Evolutionary conservation across 306 rosid genomes (phyloP), one percentile per base, ranked within the genome.

Genomic region (Cucurbita ficifolia): DNA sequence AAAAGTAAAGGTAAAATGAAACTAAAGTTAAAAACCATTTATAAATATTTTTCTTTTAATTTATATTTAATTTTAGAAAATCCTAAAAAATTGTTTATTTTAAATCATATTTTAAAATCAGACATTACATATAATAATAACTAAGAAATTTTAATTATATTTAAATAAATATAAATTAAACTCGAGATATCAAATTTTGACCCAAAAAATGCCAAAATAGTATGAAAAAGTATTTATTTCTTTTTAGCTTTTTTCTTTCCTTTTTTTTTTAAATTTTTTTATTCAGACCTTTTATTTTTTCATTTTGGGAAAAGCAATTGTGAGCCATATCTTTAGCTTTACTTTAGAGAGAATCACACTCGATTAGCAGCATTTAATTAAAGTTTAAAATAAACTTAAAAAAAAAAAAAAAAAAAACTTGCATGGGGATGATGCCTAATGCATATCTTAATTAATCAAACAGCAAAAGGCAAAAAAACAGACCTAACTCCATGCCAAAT

Each of bases 301-400:
- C 1, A 40, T 40, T 63, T n/a, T 40, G 16, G 4, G 22, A 40
- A 52, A 63, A 63, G 35, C 35, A 63, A 63, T 18, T 63, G 70
- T 40, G 51, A 63, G 42, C 70, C 16, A 40, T 63, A 63, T 63
- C 70, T 63, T 40, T 40, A 40, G 70, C 70, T 63, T 63, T 63
- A 40, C 70, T 63, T 63, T 18, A 63, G 70, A 63, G 51, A n/a
- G 51, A 50, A 61, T 61, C 69, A 61, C 46, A 61, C 45, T 61
- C 29, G 38, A 59, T 61, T 61, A 17, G 21, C 22, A 38, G 11
- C 69, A 60, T 57, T 24, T 60, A 62, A 62, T 24, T 60, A 62
- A 62, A 38, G 70, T n/a, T 60, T 6, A 14, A 24, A 56, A 11
- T 19, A 13, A 59, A 22, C 29, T 18, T 55, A n/a, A n/a, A n/a